Conservation (phyloP, 2,329 filamentous ascomycete species). For the Trichoderma atrobrunneum region DNA sequence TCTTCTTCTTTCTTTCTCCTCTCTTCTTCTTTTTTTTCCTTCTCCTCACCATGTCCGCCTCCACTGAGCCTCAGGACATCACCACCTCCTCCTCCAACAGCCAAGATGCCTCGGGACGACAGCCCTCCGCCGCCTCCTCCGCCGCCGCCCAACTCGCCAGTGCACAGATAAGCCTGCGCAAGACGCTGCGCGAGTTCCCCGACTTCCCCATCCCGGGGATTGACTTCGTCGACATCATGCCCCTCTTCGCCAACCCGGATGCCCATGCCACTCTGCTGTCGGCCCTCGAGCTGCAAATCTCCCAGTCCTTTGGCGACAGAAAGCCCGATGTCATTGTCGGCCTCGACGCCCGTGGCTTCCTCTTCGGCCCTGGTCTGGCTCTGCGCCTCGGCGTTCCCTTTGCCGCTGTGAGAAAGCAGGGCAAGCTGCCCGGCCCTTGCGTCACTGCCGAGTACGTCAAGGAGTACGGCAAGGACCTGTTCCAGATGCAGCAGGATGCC, state of each 20-base stretch:
- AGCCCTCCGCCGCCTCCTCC: slow-evolving; percentile 61
- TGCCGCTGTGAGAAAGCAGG: slow-evolving; percentile 90
- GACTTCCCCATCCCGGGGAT: slow-evolving; percentile 93
- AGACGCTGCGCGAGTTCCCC: slow-evolving; percentile 76
- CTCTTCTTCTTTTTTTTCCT: slow-evolving; percentile 27
- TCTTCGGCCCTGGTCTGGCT: slow-evolving; percentile 89
- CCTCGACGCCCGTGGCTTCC: slow-evolving; percentile 89
- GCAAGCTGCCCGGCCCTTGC: slow-evolving; percentile 89
- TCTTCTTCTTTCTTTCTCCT: slow-evolving; percentile 26
- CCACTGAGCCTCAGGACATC: slow-evolving; percentile 23
- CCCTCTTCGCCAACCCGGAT: slow-evolving; percentile 77
- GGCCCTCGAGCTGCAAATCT: slow-evolving; percentile 80
- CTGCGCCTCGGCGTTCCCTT: slow-evolving; percentile 80
- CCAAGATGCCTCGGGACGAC: slow-evolving; percentile 61
- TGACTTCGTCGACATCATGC: slow-evolving; percentile 96
- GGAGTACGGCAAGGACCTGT: slow-evolving; percentile 93
- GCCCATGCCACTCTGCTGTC: slow-evolving; percentile 76
- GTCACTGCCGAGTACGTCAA: slow-evolving; percentile 86
- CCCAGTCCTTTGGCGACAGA: slow-evolving; percentile 56
- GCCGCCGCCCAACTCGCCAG: slow-evolving; percentile 62
- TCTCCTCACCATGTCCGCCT: slow-evolving; percentile 36
- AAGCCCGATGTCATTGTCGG: slow-evolving; percentile 89
- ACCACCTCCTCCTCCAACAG: slow-evolving; percentile 31
- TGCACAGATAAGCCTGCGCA: slow-evolving; percentile 68
- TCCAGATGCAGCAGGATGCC: slow-evolving; percentile 89